Evolutionary conservation across 176 grass and related monocot species (phyloP), one percentile per base, ranked within the genome.

Genomic region (Melocanna baccifera): DNA sequence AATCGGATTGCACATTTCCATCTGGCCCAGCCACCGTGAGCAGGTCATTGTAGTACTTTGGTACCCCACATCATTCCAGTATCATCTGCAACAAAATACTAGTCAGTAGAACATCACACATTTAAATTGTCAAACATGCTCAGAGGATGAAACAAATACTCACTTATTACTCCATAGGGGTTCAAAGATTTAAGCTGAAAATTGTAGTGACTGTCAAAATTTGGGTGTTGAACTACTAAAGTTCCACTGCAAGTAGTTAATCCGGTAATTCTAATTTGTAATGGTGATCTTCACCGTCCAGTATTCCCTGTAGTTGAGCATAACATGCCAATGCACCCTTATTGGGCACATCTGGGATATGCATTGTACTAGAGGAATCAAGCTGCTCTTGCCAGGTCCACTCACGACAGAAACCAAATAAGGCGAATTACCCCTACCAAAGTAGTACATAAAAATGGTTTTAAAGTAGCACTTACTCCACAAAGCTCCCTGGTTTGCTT

Each of bases 161-260:
- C 79, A 96, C 89, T 93, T 80, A 93, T 91, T 37, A 57, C 76
- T 75, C 89, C 94, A 14, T 91, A 93, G 57, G 87, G 84, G 55
- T 81, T 89, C 41, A 93, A 52, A 29, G 86, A 59, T 73, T 86
- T 91, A 93, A 96, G 84, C 91, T 96, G 79, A 86, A 96, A 81
- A 91, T 76, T 43, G 81, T 91, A 1, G 73, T 93, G 20, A 96
- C 55, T 43, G 64, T 96, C 67, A 11, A 96, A 96, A 80, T 93
- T 93, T 16, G 91, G 91, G 57, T 96, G 91, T 40, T 88, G 87
- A 59, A 83, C 84, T 20, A 93, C 94, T 59, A 93, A 45, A 69
- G 83, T 93, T 96, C 91, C 91, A 96, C 78, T 91, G 87, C 0
- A 81, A 87, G 81, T 96, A 96, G 82, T 96, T 96, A 88, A 89